These are phyloP conservation scores for Alisma plantagoaquatica DNA, from an alignment of 106 monocot genomes.

Conservation along the genomic window DNA sequence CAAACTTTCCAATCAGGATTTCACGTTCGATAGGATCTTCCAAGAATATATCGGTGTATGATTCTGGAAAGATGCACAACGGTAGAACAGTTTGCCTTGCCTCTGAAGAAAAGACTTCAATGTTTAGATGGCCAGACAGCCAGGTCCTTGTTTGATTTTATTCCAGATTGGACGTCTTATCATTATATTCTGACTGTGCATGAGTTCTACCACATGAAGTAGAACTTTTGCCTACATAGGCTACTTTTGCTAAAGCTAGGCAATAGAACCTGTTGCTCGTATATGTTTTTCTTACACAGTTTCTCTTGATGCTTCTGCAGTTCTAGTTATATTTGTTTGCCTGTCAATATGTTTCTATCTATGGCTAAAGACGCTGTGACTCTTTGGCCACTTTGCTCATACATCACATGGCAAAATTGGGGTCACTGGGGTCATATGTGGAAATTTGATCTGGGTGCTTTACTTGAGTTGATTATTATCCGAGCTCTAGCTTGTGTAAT, in stretches of 20 bases:
- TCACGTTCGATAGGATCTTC: background rate
- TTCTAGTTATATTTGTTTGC: background rate
- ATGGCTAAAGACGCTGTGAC: background rate
- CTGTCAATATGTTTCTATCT: background rate
- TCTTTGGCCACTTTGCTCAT: no score
- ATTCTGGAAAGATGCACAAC: background rate
- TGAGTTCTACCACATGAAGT: background rate
- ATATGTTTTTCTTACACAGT: background rate
- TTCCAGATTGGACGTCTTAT: background rate
- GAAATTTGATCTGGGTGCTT: no score
- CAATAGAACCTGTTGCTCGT: background rate
- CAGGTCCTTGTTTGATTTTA: slow-evolving; percentile 3
- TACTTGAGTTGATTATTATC: no score
- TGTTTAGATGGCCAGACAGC: slow-evolving; percentile 3
- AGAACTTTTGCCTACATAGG: background rate
- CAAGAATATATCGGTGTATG: background rate
- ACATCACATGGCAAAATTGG: no score
- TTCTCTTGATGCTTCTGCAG: no score
- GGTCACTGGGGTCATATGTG: no score
- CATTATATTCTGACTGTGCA: background rate
- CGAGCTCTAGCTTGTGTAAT: no score
- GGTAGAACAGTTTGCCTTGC: slow-evolving; percentile 5
- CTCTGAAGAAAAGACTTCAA: background rate
- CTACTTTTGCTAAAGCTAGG: background rate
- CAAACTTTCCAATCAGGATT: background rate